phyloP scores from a whole-genome alignment of 495 filamentous ascomycete species.

The Penicillium cosmopolitanum region DNA sequence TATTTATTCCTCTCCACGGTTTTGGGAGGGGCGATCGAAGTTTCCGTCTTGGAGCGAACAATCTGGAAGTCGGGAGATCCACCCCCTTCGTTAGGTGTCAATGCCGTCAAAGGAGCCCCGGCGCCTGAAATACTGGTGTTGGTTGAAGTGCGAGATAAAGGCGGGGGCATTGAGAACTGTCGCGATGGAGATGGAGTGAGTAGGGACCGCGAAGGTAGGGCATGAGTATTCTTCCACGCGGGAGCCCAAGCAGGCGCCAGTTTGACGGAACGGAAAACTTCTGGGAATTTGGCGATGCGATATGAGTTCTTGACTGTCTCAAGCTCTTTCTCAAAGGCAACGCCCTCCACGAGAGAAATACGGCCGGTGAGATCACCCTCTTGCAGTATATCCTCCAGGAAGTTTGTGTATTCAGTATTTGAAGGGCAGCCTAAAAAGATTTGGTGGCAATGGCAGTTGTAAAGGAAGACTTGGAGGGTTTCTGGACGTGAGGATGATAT shows the following conservation, averaged over 20 bases:
- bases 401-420: constrained; percentile 70
- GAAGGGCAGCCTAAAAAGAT: constrained; percentile 80
- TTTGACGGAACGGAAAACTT: constrained; percentile 69
- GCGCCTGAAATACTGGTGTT: constrained; percentile 44
- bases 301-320: constrained; percentile 55
- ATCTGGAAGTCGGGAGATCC: constrained; percentile 42
- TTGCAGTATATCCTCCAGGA: constrained; percentile 63
- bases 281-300: constrained; percentile 60
- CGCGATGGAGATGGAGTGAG: constrained; percentile 50
- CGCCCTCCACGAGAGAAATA: constrained; percentile 75
- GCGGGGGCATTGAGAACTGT: constrained; percentile 32
- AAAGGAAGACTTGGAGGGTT: constrained; percentile 65
- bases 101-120: constrained; percentile 35
- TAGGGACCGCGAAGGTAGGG: constrained; percentile 37
- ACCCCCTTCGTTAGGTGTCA: constrained; percentile 37
- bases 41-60: constrained; percentile 55
- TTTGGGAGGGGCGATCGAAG: constrained; percentile 51
- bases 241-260: constrained; percentile 51
- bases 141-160: constrained; percentile 45
- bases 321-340: constrained; percentile 70
- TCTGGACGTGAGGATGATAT: constrained; percentile 50
- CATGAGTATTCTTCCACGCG: constrained; percentile 39
- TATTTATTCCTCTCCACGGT: constrained; percentile 68
- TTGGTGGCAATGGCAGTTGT: constrained; percentile 79
- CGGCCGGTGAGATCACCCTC: constrained; percentile 57